Conservation (phyloP, 805 yeast species). For the Pichia scutulata region DNA sequence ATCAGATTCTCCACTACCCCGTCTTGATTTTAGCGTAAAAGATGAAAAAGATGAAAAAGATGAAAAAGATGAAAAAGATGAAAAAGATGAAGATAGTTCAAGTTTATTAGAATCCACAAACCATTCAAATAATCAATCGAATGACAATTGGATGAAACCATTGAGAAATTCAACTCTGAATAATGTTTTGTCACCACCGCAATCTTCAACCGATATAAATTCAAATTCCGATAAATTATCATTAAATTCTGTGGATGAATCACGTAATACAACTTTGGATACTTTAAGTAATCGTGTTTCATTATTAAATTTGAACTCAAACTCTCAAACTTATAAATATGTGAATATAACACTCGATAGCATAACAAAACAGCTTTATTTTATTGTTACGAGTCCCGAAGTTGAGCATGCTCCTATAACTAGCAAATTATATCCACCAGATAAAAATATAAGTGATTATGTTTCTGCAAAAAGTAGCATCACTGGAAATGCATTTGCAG, state of each 20-base stretch:
- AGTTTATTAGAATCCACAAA: neutral
- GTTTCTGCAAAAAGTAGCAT: slow-evolving; percentile 11
- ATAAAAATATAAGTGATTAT: slow-evolving; percentile 2
- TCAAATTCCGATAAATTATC: neutral
- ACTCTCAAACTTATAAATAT: slow-evolving; percentile 13
- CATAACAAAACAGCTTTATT: slow-evolving; percentile 9
- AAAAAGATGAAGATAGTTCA: neutral
- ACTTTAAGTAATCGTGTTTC: neutral
- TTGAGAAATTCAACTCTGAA: slow-evolving; percentile 7
- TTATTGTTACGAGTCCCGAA: slow-evolving; percentile 9
- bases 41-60: neutral
- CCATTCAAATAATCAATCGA: neutral
- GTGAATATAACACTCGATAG: slow-evolving; percentile 10
- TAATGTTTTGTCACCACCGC: neutral
- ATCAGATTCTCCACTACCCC: neutral
- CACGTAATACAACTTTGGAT: neutral
- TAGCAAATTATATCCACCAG: neutral
- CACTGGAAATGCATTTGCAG: slow-evolving; percentile 11
- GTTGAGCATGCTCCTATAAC: slow-evolving; percentile 13
- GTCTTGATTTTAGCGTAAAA: neutral
- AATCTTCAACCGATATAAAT: neutral
- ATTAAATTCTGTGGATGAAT: neutral
- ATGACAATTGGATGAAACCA: slow-evolving; percentile 16
- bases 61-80: too few relatives aligned
- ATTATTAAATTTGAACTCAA: slow-evolving; percentile 4